phyloP scores from a whole-genome alignment of 2,329 filamentous ascomycete species.

The Stachybotrys elegans region DNA sequence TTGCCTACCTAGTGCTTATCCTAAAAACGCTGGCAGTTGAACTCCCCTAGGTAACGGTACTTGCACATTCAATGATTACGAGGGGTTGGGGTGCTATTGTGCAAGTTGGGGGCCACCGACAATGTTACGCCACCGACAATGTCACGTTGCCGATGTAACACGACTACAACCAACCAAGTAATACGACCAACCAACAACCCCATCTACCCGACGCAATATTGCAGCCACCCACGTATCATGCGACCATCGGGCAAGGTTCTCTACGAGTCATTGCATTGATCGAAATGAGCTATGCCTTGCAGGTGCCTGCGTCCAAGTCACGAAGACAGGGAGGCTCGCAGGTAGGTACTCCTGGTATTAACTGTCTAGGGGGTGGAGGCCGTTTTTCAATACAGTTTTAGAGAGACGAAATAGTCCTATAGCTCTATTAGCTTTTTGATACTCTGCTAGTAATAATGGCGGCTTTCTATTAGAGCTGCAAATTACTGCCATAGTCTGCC shows the following conservation, averaged over 20 bases:
- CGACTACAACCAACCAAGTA: too few species aligned
- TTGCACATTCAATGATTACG: background rate
- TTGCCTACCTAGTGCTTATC: background rate
- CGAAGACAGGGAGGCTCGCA: background rate
- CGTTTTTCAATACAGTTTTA: background rate
- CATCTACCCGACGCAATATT: background rate
- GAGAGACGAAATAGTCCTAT: background rate
- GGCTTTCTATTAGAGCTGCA: background rate
- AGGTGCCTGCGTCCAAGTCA: background rate
- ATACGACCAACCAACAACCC: background rate
- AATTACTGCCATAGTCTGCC: background rate
- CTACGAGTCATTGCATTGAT: background rate
- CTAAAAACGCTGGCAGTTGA: too few species aligned
- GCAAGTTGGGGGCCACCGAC: too few species aligned
- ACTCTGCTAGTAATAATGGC: background rate
- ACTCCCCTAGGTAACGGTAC: background rate
- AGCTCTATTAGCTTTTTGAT: too few species aligned
- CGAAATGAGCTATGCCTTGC: background rate
- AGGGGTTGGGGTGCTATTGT: background rate
- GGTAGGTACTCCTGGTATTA: too few species aligned
- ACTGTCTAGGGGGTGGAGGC: too few species aligned
- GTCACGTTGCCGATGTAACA: background rate
- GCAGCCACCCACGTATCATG: background rate
- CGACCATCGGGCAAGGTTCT: background rate
- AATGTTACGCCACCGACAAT: background rate